Evolutionary conservation across 2,329 filamentous ascomycete species (phyloP).

Genomic region (Verticillium tricorpus): DNA sequence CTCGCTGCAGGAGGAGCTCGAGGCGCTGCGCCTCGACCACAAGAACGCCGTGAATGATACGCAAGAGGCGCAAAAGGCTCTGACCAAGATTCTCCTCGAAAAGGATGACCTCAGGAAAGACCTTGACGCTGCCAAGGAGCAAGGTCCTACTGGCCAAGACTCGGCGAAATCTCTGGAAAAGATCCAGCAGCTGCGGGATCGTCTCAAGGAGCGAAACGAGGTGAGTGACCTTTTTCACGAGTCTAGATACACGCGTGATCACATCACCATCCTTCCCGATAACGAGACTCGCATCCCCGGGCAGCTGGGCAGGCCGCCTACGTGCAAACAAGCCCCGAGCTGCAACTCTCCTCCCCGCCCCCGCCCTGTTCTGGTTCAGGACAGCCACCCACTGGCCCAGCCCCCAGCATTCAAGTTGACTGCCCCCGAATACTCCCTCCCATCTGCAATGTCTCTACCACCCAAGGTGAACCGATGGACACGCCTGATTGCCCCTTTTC

Average conservation of each 20-base stretch:
- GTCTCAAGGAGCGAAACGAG: slow-evolving; percentile 53
- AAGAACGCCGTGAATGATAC: slow-evolving; percentile 44
- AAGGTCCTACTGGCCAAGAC: slow-evolving; percentile 26
- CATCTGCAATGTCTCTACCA: background rate
- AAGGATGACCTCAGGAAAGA: slow-evolving; percentile 57
- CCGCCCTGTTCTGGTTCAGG: slow-evolving; percentile 3
- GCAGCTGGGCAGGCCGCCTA: background rate
- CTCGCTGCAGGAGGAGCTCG: slow-evolving; percentile 55
- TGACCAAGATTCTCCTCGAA: slow-evolving; percentile 54
- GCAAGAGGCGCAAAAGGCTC: slow-evolving; percentile 54
- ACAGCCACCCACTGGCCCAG: background rate
- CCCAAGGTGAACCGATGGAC: background rate
- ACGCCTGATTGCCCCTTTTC: background rate
- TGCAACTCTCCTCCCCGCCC: slow-evolving; percentile 1
- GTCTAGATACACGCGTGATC: slow-evolving; percentile 2
- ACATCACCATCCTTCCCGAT: background rate
- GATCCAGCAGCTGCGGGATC: slow-evolving; percentile 52
- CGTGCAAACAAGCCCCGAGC: background rate
- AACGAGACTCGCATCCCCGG: background rate
- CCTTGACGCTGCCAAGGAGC: slow-evolving; percentile 40
- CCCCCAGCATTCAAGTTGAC: background rate
- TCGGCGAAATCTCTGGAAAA: slow-evolving; percentile 43
- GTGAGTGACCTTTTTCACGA: slow-evolving; percentile 36
- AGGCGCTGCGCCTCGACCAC: slow-evolving; percentile 47
- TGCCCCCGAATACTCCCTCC: background rate